Conservation (phyloP, 148 eudicot species). For the Fagopyrum esculentum region DNA sequence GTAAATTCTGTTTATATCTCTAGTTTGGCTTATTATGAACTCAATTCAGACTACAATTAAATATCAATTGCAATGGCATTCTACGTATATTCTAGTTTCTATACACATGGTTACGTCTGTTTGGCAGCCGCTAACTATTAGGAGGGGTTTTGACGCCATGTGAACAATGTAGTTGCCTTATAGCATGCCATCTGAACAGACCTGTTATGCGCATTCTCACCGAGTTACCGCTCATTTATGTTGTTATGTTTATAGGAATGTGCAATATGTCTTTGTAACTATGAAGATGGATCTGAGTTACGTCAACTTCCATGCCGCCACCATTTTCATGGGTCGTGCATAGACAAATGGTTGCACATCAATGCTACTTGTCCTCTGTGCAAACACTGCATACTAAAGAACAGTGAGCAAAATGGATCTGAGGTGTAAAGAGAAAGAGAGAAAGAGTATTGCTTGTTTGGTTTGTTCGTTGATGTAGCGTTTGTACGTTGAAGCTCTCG, state of each 20-base stretch:
- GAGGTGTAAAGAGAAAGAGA: conserved; percentile 31
- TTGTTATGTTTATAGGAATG: conserved; percentile 48
- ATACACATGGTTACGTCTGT: background rate
- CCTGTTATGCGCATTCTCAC: background rate
- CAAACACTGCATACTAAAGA: conserved; percentile 79
- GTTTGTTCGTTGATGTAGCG: background rate
- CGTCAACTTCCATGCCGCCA: conserved; percentile 90
- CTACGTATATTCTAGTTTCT: background rate
- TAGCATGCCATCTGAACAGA: background rate
- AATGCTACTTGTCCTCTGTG: conserved; percentile 95
- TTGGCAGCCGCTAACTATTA: background rate
- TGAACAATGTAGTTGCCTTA: no score
- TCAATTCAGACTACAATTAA: background rate
- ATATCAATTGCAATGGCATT: background rate
- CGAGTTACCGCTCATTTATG: background rate
- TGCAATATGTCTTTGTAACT: conserved; percentile 67
- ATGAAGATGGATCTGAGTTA: conserved; percentile 71
- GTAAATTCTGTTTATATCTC: background rate
- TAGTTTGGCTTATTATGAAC: background rate
- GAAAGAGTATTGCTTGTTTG: background rate
- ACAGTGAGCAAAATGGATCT: conserved; percentile 43
- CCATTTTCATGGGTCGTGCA: conserved; percentile 76
- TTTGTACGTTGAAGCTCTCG: background rate
- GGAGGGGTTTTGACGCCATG: no score
- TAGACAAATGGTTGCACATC: conserved; percentile 82